A percentile compares a stretch with the other conserved stretches of the same genome.
phyloP scores from a whole-genome alignment of 2,329 filamentous ascomycete genomes.

The Cephalotrichum gorgonifer region DNA sequence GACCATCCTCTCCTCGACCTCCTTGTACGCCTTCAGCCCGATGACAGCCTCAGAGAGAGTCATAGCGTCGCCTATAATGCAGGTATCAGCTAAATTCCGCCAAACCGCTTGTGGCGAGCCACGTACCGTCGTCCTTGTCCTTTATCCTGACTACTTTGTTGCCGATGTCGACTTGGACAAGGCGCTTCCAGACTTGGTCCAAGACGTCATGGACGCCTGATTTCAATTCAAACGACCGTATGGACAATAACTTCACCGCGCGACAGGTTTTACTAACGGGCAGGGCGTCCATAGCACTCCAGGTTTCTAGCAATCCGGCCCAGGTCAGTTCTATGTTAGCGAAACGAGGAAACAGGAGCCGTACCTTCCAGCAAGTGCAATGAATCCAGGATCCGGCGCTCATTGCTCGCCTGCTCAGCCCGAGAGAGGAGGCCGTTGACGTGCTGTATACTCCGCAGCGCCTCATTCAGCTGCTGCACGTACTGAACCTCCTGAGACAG shows the following conservation, averaged over 20 bases:
- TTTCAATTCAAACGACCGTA: constrained; percentile 56
- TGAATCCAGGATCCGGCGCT: constrained; percentile 45
- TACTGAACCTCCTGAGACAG: constrained; percentile 48
- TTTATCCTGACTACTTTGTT: constrained; percentile 33
- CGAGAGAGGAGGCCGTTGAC: constrained; percentile 52
- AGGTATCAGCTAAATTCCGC: neutral
- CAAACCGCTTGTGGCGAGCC: neutral
- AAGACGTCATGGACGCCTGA: constrained; percentile 56
- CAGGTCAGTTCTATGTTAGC: neutral
- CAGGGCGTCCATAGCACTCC: constrained; percentile 47
- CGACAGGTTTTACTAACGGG: constrained; percentile 51
- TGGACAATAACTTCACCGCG: constrained; percentile 53
- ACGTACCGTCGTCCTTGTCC: neutral
- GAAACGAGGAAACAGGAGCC: constrained; percentile 9
- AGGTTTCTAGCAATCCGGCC: constrained; percentile 32
- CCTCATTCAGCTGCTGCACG: constrained; percentile 42
- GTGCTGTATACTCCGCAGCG: constrained; percentile 39
- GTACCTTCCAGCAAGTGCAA: constrained; percentile 45
- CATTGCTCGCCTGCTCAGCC: constrained; percentile 46
- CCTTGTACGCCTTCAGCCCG: constrained; percentile 48
- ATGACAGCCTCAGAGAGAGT: constrained; percentile 42
- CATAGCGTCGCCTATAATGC: constrained; percentile 35
- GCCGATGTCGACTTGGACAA: constrained; percentile 53
- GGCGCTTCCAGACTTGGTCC: constrained; percentile 57
- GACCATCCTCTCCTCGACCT: constrained; percentile 48